Evolutionary conservation across 495 filamentous ascomycete genomes (phyloP).

Genomic region (Xylaria intraflava): DNA sequence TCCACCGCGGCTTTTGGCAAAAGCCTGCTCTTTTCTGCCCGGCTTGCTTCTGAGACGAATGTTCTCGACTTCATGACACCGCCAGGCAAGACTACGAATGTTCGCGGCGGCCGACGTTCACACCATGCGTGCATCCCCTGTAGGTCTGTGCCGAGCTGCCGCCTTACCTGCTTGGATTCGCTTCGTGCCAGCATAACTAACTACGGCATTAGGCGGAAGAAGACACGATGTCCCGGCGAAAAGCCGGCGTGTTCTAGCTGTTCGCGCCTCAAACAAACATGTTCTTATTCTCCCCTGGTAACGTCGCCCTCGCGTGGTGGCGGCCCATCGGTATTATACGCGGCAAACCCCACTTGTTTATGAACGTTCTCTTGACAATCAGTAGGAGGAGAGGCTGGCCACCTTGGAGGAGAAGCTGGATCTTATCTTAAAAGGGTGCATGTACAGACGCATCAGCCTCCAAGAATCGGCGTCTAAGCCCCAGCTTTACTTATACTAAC

Average conservation of each 20-base stretch:
- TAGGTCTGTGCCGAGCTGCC: constrained; percentile 24
- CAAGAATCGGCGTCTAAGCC: neutral
- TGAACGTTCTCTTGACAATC: constrained; percentile 17
- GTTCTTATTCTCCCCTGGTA: constrained; percentile 30
- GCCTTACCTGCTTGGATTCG: neutral
- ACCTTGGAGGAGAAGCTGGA: constrained; percentile 45
- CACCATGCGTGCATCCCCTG: constrained; percentile 44
- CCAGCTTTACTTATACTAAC: constrained; percentile 3
- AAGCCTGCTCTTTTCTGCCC: neutral
- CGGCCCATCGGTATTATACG: constrained; percentile 30
- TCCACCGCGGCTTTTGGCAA: neutral
- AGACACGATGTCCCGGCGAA: constrained; percentile 43
- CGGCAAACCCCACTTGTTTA: neutral
- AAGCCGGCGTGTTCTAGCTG: constrained; percentile 43
- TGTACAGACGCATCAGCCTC: constrained; percentile 16
- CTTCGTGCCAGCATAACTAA: neutral
- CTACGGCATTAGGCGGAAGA: constrained; percentile 34
- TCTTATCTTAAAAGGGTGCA: constrained; percentile 34
- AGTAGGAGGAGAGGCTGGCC: constrained; percentile 39
- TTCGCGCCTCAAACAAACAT: constrained; percentile 37
- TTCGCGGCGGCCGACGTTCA: constrained; percentile 38
- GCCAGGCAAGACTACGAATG: constrained; percentile 18
- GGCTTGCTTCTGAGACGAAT: neutral
- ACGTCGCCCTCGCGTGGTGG: constrained; percentile 23
- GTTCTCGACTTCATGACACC: constrained; percentile 24